Conservation (phyloP, 768 basidiomycete species). For the Roridomyces roridus region DNA sequence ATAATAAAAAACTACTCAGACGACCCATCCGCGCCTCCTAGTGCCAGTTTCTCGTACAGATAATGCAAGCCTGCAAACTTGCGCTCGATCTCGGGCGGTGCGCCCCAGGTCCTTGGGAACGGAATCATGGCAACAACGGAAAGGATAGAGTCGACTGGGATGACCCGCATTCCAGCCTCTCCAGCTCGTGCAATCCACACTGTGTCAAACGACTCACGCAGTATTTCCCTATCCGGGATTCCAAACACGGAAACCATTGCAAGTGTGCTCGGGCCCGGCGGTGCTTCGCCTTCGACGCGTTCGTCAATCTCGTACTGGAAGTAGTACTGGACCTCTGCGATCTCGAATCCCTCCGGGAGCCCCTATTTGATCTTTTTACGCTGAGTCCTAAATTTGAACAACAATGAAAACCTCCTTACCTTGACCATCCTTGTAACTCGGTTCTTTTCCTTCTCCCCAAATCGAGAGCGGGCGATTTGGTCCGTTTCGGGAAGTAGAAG, state of each 20-base stretch:
- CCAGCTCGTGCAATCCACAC: neutral
- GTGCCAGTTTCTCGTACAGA: neutral
- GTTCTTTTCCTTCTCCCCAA: neutral
- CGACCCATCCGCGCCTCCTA: neutral
- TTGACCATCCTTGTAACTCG: neutral
- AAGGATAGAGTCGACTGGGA: neutral
- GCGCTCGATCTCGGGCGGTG: neutral
- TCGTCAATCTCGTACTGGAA: no score
- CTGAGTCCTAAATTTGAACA: neutral
- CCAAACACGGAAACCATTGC: conserved; percentile 12
- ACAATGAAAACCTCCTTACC: neutral
- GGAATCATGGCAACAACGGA: conserved; percentile 15
- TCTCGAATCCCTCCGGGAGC: neutral
- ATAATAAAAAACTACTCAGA: no score
- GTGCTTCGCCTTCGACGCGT: no score
- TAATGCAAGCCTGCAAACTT: neutral
- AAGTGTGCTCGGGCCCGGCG: neutral
- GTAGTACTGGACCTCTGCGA: neutral
- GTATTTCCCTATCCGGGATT: neutral
- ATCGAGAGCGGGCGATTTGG: neutral
- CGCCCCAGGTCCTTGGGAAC: neutral
- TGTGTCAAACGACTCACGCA: neutral
- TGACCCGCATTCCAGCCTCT: conserved; percentile 5
- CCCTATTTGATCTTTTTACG: neutral
- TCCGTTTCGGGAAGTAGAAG: neutral